Percentiles rank a stretch among this genome's conserved stretches.
phyloP scores from a whole-genome alignment of 1,139 yeast species.

The Lodderomyces orthopsilosis region DNA sequence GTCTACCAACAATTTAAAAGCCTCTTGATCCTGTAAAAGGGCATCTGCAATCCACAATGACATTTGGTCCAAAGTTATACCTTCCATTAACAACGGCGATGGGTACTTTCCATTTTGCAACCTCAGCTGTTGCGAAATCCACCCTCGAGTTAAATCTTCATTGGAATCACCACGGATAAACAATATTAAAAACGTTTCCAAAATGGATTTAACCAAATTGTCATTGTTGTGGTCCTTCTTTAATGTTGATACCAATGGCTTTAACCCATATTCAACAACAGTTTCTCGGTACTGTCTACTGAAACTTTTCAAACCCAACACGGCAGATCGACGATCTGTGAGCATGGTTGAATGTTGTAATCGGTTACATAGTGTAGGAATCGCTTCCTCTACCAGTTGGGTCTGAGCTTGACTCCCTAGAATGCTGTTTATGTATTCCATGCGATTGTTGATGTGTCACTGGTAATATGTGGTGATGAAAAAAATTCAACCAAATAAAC shows the following conservation, averaged over 20 bases:
- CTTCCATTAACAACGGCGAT: conserved; percentile 67
- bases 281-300: conserved; percentile 85
- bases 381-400: conserved; percentile 76
- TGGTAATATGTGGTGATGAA: neutral
- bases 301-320: conserved; percentile 84
- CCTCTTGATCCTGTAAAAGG: conserved; percentile 65
- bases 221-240: conserved; percentile 65
- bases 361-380: conserved; percentile 84
- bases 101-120: conserved; percentile 80
- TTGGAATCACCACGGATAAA: conserved; percentile 67
- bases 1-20: conserved; percentile 56
- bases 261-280: conserved; percentile 84
- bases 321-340: conserved; percentile 88
- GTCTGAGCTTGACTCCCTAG: conserved; percentile 41
- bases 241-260: conserved; percentile 69
- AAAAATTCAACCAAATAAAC: neutral
- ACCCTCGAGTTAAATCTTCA: conserved; percentile 58
- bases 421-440: conserved; percentile 44
- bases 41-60: conserved; percentile 96
- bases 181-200: conserved; percentile 81
- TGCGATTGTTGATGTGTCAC: conserved; percentile 12
- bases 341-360: conserved; percentile 78
- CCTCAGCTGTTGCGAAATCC: conserved; percentile 77
- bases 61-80: conserved; percentile 71
- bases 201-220: conserved; percentile 73